A percentile compares a stretch with the other conserved stretches of the same genome.
Conservation (phyloP, 306 rosid species). For the Morella rubra region DNA sequence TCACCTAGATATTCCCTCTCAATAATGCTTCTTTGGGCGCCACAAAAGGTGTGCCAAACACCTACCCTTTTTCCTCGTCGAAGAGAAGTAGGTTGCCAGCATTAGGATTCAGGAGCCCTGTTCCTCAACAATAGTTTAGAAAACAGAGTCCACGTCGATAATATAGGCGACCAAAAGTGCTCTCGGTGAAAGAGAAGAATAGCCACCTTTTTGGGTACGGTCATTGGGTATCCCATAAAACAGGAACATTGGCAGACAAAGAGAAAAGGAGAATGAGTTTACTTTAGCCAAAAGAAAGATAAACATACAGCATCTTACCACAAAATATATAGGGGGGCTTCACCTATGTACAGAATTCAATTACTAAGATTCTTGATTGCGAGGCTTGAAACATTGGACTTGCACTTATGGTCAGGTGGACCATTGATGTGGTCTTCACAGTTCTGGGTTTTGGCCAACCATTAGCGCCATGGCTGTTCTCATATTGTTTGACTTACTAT, state of each 20-base stretch:
- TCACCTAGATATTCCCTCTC: too few species aligned
- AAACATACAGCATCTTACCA: not conserved
- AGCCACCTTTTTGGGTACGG: too few species aligned
- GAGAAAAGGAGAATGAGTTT: not conserved
- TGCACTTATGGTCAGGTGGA: not conserved
- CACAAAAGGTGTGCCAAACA: too few species aligned
- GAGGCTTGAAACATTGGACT: not conserved
- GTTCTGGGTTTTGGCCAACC: not conserved
- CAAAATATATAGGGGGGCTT: not conserved
- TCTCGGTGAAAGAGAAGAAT: too few species aligned
- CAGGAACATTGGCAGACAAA: not conserved
- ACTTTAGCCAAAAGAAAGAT: conserved; percentile 4
- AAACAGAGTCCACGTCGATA: too few species aligned
- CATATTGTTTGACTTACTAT: not conserved
- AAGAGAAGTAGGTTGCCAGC: too few species aligned
- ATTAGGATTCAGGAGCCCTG: too few species aligned
- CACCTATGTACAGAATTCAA: conserved; percentile 22
- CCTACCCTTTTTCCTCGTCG: too few species aligned
- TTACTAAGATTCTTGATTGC: not conserved
- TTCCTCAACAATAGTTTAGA: too few species aligned
- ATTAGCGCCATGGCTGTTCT: not conserved
- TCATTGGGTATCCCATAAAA: too few species aligned
- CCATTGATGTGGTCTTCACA: not conserved
- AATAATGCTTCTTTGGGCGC: too few species aligned
- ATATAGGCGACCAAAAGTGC: too few species aligned